These are phyloP conservation scores for Silene uniflora DNA, from an alignment of 148 eudicot genomes.

Conservation along the genomic window DNA sequence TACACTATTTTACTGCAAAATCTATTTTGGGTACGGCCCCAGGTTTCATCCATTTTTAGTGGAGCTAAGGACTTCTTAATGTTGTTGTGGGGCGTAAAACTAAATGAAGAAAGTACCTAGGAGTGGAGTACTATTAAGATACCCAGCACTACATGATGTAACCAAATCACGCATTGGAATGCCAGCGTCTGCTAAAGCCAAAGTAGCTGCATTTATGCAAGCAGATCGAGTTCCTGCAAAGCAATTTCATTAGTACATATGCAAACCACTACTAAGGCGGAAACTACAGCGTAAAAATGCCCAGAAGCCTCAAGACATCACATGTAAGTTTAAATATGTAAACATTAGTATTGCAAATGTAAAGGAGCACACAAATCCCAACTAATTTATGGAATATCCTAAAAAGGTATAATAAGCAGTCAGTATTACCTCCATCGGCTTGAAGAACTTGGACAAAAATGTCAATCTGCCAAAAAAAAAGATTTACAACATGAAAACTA, in stretches of 20 bases:
- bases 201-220: constrained; percentile 95
- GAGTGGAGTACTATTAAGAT: constrained; percentile 75
- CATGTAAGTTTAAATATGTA: neutral
- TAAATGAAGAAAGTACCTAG: constrained; percentile 51
- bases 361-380: neutral
- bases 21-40: neutral
- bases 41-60: neutral
- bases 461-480: constrained; percentile 62
- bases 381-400: neutral
- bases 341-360: neutral
- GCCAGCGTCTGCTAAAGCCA: constrained; percentile 98
- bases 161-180: constrained; percentile 95
- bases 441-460: constrained; percentile 96
- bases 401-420: neutral
- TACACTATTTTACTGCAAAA: neutral
- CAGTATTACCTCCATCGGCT: constrained; percentile 85
- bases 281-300: neutral
- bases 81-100: neutral
- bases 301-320: neutral
- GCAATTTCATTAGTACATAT: neutral
- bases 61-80: too few relatives aligned
- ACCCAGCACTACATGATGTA: constrained; percentile 94
- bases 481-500: constrained; percentile 1
- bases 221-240: constrained; percentile 90
- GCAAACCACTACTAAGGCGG: neutral